Evolutionary conservation across 2,329 filamentous ascomycete genomes (phyloP).

Genomic region (Incumbomyces delicatus): DNA sequence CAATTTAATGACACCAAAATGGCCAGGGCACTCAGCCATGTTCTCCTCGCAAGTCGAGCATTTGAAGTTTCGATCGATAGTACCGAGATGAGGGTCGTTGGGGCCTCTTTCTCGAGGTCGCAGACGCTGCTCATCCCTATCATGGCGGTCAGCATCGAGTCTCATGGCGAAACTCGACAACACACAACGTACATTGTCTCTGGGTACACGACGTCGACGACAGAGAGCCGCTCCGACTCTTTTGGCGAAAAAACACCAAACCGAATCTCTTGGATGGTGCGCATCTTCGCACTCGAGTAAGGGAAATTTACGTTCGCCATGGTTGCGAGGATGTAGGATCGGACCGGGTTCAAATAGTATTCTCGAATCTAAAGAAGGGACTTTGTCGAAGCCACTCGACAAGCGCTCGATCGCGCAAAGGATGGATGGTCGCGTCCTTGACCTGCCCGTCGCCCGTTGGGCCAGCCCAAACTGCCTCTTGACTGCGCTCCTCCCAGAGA

Average conservation of each 20-base stretch:
- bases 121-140: slow-evolving; percentile 75
- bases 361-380: slow-evolving; percentile 12
- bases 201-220: slow-evolving; percentile 91
- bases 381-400: slow-evolving; percentile 15
- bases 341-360: slow-evolving; percentile 9
- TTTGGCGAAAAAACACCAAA: slow-evolving; percentile 96
- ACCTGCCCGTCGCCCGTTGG: slow-evolving; percentile 18
- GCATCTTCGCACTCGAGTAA: slow-evolving; percentile 89
- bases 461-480: slow-evolving; percentile 13
- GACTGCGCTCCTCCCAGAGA: neutral
- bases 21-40: slow-evolving; percentile 91
- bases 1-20: slow-evolving; percentile 98
- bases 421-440: slow-evolving; percentile 1
- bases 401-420: slow-evolving; percentile 17
- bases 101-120: slow-evolving; percentile 84
- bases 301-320: slow-evolving; percentile 91
- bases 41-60: slow-evolving; percentile 94
- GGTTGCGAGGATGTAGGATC: slow-evolving; percentile 32
- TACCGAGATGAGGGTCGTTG: slow-evolving; percentile 91
- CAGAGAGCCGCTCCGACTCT: slow-evolving; percentile 98
- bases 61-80: slow-evolving; percentile 89
- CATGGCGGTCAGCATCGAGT: slow-evolving; percentile 17
- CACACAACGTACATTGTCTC: slow-evolving; percentile 66
- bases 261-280: slow-evolving; percentile 97
- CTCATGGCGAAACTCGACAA: slow-evolving; percentile 6